Base-by-base conservation (phyloP, 1,139 yeast genomes). In the Pichiaceae sp. region DNA sequence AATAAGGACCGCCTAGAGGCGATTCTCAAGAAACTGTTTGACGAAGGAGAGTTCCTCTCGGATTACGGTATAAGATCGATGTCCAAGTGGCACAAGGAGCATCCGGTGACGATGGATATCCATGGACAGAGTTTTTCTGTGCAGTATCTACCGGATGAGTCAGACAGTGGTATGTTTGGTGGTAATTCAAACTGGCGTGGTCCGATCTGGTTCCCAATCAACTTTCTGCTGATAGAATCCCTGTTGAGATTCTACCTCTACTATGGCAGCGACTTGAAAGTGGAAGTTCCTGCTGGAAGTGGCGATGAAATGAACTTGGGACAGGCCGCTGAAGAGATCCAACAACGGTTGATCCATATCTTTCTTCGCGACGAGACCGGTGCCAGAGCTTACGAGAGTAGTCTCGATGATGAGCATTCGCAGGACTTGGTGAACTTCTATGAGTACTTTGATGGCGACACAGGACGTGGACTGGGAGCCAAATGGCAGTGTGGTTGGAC, bases 401-500 rank as follows among this genome's bases (percentile, higher is more conserved):
- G 32, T 25, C 18, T 20, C 3, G 81, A 72, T 3, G 95, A 86
- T 59, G 79, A 78, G 36, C 60, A 75, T 54, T 89, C 86, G 66
- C 74, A 73, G 51, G 95, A 87, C 45, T 74, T 77, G 50, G 72
- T 85, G 32, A 79, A 84, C 45, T 89, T 86, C 59, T 85, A 74
- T 56, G 97, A 89, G 62, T 89, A 83, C 56, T 89, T 89, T 57
- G 95, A 89, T 54, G 96, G 95, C 49, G 97, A 89, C 53, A 82
- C 94, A 2, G 97, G 97, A 34, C 73, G 95, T 50, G 97, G 97
- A 5, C 65, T 89, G 42, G 97, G 97, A 29, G 91, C 96, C 1
- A 80, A 91, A 34, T 96, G 91, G 64, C 97, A 89, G 63, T 81
- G 89, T 65, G 97, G 97, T 14, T 89, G 97, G 97, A 89, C 97